phyloP scores from a whole-genome alignment of 1,139 yeast species.

The Debaryomyces nepalensis region DNA sequence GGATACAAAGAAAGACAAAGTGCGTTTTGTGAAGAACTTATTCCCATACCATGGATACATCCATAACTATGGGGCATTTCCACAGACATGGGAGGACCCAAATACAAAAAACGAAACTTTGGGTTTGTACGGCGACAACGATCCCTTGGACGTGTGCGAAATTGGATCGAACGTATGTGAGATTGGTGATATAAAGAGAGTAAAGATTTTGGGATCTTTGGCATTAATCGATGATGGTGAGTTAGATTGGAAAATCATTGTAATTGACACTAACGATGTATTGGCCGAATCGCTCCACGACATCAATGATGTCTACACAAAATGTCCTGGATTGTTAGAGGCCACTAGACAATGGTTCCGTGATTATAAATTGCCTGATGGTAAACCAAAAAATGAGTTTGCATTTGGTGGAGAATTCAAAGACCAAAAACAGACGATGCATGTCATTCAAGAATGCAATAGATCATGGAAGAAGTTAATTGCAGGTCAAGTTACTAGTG shows the following conservation, averaged over 20 bases:
- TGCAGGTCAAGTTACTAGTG: conserved; percentile 51
- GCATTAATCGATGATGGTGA: conserved; percentile 92
- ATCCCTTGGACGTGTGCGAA: conserved; percentile 90
- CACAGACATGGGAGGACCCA: conserved; percentile 98
- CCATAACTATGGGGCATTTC: conserved; percentile 97
- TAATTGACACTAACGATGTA: conserved; percentile 75
- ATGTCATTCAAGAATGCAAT: conserved; percentile 69
- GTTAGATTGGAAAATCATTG: conserved; percentile 92
- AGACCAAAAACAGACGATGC: conserved; percentile 73
- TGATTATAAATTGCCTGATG: conserved; percentile 89
- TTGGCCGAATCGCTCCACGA: conserved; percentile 73
- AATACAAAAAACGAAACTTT: conserved; percentile 65
- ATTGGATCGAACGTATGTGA: conserved; percentile 74
- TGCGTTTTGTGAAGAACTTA: conserved; percentile 82
- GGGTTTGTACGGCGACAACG: conserved; percentile 81
- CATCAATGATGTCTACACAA: conserved; percentile 73
- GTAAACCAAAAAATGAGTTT: conserved; percentile 84
- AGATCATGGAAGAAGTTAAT: conserved; percentile 75
- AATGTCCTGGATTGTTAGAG: conserved; percentile 80
- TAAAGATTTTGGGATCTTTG: conserved; percentile 82
- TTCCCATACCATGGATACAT: conserved; percentile 92
- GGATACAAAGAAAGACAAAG: conserved; percentile 82
- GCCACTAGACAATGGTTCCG: conserved; percentile 91
- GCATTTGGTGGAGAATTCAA: conserved; percentile 85
- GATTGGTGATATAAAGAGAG: conserved; percentile 80